phyloP scores from a whole-genome alignment of 2,329 filamentous ascomycete species.

The Apiospora pterosperma region DNA sequence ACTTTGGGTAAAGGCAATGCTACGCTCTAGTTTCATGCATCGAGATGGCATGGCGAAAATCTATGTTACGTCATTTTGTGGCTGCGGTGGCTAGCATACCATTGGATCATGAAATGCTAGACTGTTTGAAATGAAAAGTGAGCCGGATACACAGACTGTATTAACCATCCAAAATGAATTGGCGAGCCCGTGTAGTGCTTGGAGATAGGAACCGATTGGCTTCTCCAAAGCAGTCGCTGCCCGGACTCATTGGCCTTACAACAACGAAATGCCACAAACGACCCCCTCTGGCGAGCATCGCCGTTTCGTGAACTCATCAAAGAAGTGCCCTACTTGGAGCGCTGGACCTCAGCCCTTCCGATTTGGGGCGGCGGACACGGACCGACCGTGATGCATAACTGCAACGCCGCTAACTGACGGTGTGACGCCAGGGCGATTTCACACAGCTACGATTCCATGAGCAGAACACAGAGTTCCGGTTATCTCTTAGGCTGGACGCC shows the following conservation, averaged over 20 bases:
- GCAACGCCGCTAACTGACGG: neutral
- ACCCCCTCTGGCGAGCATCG: neutral
- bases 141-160: neutral
- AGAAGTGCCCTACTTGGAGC: no score
- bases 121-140: neutral
- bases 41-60: neutral
- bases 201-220: neutral
- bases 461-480: neutral
- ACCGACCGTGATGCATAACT: neutral
- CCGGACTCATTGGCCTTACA: neutral
- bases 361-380: neutral
- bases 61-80: neutral
- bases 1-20: no score
- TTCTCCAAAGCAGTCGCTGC: neutral
- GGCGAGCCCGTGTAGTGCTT: neutral
- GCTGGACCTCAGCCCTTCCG: neutral
- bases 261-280: neutral
- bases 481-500: neutral
- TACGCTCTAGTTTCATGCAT: slow-evolving; percentile 3
- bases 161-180: neutral
- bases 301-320: neutral
- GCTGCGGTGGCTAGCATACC: neutral
- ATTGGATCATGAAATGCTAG: neutral
- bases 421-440: neutral
- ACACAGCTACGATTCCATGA: neutral